Base-by-base conservation (phyloP, 768 basidiomycete species). In the Rhodotorula taiwanensis region DNA sequence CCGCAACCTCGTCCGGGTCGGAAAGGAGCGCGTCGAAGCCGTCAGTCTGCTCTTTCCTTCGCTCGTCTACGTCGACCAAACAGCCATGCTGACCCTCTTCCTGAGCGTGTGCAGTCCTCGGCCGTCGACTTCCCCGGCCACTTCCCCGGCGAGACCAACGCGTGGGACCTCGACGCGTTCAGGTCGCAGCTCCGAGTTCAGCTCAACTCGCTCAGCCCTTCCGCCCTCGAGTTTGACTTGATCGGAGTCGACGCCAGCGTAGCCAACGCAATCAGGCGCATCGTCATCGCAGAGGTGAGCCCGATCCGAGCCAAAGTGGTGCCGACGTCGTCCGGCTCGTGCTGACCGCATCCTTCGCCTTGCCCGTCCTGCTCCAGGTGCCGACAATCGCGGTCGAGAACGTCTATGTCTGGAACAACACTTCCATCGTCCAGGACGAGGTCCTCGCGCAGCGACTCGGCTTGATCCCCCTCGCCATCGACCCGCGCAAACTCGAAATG, bases 211-310 rank as follows among this genome's bases (percentile, higher is more conserved):
- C 60, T 50, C 57, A 67, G 63, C 50, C 47, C 54, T 5, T 55
- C 58, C 16, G 53, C 55, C 1, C 83, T 95, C 65, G 93, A 97
- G 70, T 94, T 99, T 75, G 95, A 99, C 77, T 79, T 98, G 49
- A 82, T 97, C 59, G 93, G 94, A 9, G 87, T 97, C 33, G 94
- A 99, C 75, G 89, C 95, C 1, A 88, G 90, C 21, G 88, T 99
- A 62, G 92, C 95, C 34, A 98, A 99, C 75, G 91, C 94, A 0
- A 83, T 94, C 68, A 81, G 95, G 31, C 81, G 95, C 60, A 90
- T 95, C 58, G 80, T 97, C 74, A 88, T 98, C 51, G 87, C 94
- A 15, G 95, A 99, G 82, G 93, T 91, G 61, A 56, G 83, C 15
- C n/a, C n/a, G n/a, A n/a, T n/a, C n/a, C n/a, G n/a, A n/a, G n/a